Evolutionary conservation across 192 early-diverging fungal species (phyloP).

Genomic region (Obelidium mucronatum): DNA sequence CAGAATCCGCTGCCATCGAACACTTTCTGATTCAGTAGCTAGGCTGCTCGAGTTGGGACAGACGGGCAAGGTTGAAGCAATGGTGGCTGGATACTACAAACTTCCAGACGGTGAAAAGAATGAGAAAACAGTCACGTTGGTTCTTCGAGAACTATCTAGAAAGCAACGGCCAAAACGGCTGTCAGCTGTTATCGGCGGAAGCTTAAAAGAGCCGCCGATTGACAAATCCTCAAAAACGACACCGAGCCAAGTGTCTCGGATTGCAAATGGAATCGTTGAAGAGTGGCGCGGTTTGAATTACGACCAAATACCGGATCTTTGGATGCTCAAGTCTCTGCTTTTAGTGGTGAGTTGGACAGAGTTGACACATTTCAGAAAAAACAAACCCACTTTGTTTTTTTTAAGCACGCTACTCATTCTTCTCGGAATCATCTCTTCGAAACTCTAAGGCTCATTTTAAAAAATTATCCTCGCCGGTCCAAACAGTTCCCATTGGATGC

Average conservation of each 20-base stretch:
- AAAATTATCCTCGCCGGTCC: neutral
- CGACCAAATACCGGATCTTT: neutral
- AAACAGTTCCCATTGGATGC: neutral
- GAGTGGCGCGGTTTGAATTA: neutral
- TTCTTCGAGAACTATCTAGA: neutral
- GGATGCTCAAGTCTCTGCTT: neutral
- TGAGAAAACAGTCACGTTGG: neutral
- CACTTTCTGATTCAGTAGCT: too few species aligned
- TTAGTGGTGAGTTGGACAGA: neutral
- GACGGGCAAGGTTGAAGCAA: neutral
- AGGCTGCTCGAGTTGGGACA: too few species aligned
- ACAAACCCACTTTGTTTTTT: neutral
- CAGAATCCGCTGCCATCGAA: too few species aligned
- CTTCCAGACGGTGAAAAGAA: neutral
- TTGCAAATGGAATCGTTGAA: neutral
- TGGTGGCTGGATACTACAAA: neutral
- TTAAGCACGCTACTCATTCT: neutral
- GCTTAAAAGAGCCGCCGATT: too few species aligned
- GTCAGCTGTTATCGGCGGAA: neutral
- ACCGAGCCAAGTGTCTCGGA: neutral
- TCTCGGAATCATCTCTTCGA: neutral
- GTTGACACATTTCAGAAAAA: neutral
- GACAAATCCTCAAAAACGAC: neutral
- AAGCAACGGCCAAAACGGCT: neutral
- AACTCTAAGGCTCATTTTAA: neutral